A percentile compares a stretch with the other conserved stretches of the same genome.
phyloP scores from a whole-genome alignment of 768 basidiomycete genomes.

The Calocera cornea region DNA sequence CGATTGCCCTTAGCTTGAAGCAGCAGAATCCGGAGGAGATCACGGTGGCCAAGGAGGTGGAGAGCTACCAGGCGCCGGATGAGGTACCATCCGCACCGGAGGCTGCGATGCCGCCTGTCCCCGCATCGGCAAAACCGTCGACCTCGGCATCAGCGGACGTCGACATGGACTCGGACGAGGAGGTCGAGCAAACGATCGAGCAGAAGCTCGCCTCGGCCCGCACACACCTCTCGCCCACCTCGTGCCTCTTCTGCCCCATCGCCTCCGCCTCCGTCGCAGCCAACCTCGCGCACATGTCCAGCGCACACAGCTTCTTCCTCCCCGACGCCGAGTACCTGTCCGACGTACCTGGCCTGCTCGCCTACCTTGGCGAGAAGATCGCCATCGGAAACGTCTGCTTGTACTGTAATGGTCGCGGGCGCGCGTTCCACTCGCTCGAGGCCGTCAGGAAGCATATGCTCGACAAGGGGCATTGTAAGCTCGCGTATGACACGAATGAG shows the following conservation, averaged over 20 bases:
- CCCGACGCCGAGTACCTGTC: conserved; percentile 85
- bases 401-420: conserved; percentile 69
- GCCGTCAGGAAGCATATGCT: conserved; percentile 92
- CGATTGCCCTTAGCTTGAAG: conserved; percentile 9
- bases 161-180: conserved; percentile 30
- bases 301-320: conserved; percentile 82
- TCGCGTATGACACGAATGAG: conserved; percentile 69
- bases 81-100: conserved; percentile 7
- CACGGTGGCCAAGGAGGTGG: not conserved
- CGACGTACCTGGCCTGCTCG: conserved; percentile 67
- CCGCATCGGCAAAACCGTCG: conserved; percentile 6
- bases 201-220: conserved; percentile 61
- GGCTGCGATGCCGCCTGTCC: not conserved
- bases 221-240: conserved; percentile 41
- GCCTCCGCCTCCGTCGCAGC: conserved; percentile 39
- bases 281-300: conserved; percentile 79
- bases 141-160: conserved; percentile 12
- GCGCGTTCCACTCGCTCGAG: conserved; percentile 69
- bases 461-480: conserved; percentile 93
- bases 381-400: conserved; percentile 88
- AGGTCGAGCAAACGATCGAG: conserved; percentile 46
- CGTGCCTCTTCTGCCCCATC: conserved; percentile 78
- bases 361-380: conserved; percentile 84
- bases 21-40: conserved; percentile 1
- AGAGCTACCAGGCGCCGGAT: conserved; percentile 9